Conservation (phyloP, 306 rosid species). For the Prunus mira region DNA sequence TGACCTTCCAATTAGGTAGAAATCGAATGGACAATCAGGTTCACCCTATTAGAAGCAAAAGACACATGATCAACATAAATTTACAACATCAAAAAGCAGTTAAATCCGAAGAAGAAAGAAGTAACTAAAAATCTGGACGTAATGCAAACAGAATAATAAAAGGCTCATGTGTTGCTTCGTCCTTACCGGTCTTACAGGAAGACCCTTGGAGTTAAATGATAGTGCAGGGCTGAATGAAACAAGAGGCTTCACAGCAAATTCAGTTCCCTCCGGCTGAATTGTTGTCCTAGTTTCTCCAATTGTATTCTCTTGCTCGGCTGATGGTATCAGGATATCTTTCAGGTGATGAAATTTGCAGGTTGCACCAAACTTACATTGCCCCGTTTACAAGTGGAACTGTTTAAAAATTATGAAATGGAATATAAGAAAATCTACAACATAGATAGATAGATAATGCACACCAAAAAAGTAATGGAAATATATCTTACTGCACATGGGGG, state of each 20-base stretch:
- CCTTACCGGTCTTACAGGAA: constrained; percentile 82
- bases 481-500: constrained; percentile 80
- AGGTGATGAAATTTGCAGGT: constrained; percentile 92
- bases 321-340: constrained; percentile 64
- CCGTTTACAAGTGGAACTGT: constrained; percentile 93
- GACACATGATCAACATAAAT: constrained; percentile 23
- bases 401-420: constrained; percentile 1
- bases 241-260: constrained; percentile 34
- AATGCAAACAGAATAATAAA: neutral
- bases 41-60: constrained; percentile 65
- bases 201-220: constrained; percentile 78
- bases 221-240: constrained; percentile 53
- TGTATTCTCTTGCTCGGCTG: constrained; percentile 46
- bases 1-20: constrained; percentile 98
- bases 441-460: constrained; percentile 16
- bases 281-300: constrained; percentile 36
- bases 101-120: neutral
- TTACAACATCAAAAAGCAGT: constrained; percentile 7
- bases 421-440: neutral
- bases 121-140: neutral
- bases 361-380: constrained; percentile 77
- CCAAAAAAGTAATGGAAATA: constrained; percentile 20
- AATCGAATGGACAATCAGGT: constrained; percentile 97
- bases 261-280: constrained; percentile 38
- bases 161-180: neutral